Percentiles rank a stretch among this genome's conserved stretches.
These are phyloP conservation scores for Leccinellum rugosiceps DNA, from an alignment of 768 basidiomycete genomes.

Conservation along the genomic window DNA sequence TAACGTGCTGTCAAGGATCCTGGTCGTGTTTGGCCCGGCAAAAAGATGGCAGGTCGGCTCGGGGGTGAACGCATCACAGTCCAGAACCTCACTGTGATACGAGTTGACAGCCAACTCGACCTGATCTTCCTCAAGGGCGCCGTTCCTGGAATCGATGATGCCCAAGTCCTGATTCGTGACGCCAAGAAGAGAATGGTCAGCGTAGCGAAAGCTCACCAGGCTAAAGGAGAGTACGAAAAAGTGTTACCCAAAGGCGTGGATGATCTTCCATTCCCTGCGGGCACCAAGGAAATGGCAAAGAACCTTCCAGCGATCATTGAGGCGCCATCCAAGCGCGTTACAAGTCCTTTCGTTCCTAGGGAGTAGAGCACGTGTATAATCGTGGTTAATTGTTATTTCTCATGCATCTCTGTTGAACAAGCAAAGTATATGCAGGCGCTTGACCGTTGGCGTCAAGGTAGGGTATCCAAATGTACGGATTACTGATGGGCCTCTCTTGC, in stretches of 20 bases:
- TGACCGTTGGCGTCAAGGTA: background rate
- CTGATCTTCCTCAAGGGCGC: constrained; percentile 90
- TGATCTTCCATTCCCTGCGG: constrained; percentile 90
- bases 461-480: background rate
- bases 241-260: constrained; percentile 79
- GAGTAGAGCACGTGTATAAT: constrained; percentile 40
- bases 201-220: constrained; percentile 59
- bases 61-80: constrained; percentile 78
- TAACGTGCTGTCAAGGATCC: constrained; percentile 63
- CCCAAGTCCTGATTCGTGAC: constrained; percentile 81
- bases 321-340: constrained; percentile 68
- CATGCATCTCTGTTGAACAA: background rate
- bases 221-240: constrained; percentile 70
- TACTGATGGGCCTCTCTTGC: background rate
- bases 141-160: constrained; percentile 87
- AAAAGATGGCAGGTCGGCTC: constrained; percentile 97
- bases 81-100: constrained; percentile 86
- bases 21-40: constrained; percentile 93
- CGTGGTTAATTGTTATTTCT: constrained; percentile 1
- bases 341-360: constrained; percentile 76
- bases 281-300: constrained; percentile 72
- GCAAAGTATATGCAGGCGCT: background rate
- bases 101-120: constrained; percentile 82
- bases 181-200: constrained; percentile 83
- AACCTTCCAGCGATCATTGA: constrained; percentile 62